Base-by-base conservation (phyloP, 2,329 filamentous ascomycete genomes). In the Alternaria arbusti region DNA sequence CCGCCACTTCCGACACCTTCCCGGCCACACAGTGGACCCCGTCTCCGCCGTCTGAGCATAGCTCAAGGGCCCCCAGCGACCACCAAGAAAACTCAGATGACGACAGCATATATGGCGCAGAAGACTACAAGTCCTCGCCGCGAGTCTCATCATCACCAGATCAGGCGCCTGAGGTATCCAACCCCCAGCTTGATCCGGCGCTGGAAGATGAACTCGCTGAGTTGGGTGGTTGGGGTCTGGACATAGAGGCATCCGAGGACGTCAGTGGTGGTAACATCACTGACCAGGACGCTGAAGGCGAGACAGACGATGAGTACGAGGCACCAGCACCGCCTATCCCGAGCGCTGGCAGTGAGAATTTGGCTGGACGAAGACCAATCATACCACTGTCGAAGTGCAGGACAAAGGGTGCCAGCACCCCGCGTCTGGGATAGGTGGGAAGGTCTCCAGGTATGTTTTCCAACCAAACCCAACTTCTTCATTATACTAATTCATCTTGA, bases 201-300 rank as follows among this genome's bases (percentile, higher is more conserved):
- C 25, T 46, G 17, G 54, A 30, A 12, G 40, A 46, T 28, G 54
- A 46, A 43, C 54, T 56, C 25, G 43, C 54, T 45, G 54, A 56
- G 26, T 46, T 46, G 25, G 40, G 54, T 43, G 54, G 54, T 25
- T 56, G 54, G 40, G 40, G 40, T 26, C 54, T 46, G 54, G 25
- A 46, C 54, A 17, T 20, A 22, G 43, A 56, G 25, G 23, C 43
- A 46, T 22, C 54, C 17, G 25, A 28, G 20, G 43, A 56, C 11
- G 40, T 13, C 54, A 46, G 25, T 32, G 43, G 17, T 30, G 43
- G 43, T 22, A 46, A 32, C 12, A 44, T n/a, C 43, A 46, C 54
- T 56, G 54, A 56, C 25, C 23, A 45, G 25, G 40, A 56, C 20
- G 43, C 40, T 22, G 54, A 56, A 56, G 43, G 54, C 43, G 54